Base-by-base conservation (phyloP, 176 grass and related monocot species). In the Musa beccarii region DNA sequence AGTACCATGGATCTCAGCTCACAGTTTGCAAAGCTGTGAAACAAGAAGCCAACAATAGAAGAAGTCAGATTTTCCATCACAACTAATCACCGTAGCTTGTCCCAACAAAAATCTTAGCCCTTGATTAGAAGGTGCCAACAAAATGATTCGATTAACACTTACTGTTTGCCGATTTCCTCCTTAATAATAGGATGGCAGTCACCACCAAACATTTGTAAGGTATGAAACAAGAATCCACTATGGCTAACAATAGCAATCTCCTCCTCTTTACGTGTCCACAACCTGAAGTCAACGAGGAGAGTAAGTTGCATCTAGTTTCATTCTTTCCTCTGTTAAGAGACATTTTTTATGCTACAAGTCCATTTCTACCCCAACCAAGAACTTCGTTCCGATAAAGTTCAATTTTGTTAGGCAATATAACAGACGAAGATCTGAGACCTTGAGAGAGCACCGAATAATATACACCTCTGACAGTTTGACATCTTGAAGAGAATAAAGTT, bases 171-270 rank as follows among this genome's bases (percentile, higher is more conserved):
- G 61, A 90, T 64, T 83, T 90, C 90, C 28, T 84, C 20, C 63
- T 78, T 75, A 75, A 97, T 1, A 2, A 55, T 64, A 43, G 90
- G 90, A 93, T 97, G 93, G 0, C 85, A 89, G 54, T 84, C 93
- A 26, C 73, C 81, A 52, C 85, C 84, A 20, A 86, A 93, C 74
- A 12, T 83, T 72, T 63, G 84, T 0, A 97, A 88, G 65, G 85
- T 97, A 49, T 85, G 79, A 49, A 19, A 70, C 54, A 93, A 85
- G 74, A 97, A 92, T 50, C 79, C 88, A 19, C 90, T 93, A 53
- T 97, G 93, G 24, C 78, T 92, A 64, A 93, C 84, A 17, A 97
- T 75, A 77, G 88, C 93, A 81, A 93, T 93, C 84, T 93, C 90
- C 28, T 81, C 89, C 77, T 97, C 93, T 73, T 93, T 79, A 52